These are phyloP conservation scores for Venustampulla echinocandica DNA, from an alignment of 495 filamentous ascomycete species.

Conservation along the genomic window DNA sequence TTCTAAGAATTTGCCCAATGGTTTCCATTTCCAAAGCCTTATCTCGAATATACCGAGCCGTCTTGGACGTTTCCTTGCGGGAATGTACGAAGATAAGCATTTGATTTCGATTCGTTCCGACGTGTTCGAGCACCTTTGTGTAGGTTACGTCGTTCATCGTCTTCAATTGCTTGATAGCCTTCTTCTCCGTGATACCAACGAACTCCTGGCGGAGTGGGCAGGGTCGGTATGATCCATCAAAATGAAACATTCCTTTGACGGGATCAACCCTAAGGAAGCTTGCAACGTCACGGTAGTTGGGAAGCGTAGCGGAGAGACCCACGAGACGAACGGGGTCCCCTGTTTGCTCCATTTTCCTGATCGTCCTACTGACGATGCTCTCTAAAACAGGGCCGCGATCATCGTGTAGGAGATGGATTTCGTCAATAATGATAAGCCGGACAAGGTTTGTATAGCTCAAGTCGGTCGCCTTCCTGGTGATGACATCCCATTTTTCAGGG, in stretches of 20 bases:
- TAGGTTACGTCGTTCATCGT: slow-evolving; percentile 99
- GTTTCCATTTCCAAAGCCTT: slow-evolving; percentile 94
- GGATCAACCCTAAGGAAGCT: slow-evolving; percentile 91
- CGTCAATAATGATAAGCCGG: slow-evolving; percentile 89
- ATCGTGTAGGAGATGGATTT: slow-evolving; percentile 96
- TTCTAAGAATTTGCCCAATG: slow-evolving; percentile 89
- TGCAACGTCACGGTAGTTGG: slow-evolving; percentile 94
- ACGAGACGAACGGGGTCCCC: slow-evolving; percentile 85
- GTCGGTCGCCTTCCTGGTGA: slow-evolving; percentile 95
- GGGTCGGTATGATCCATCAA: slow-evolving; percentile 88
- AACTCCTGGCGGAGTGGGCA: slow-evolving; percentile 95
- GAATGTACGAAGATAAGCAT: slow-evolving; percentile 99
- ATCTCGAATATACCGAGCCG: slow-evolving; percentile 89
- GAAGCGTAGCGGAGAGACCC: slow-evolving; percentile 88
- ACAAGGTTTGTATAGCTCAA: slow-evolving; percentile 95
- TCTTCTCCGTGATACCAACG: slow-evolving; percentile 94
- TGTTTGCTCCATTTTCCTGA: slow-evolving; percentile 85
- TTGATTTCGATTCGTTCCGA: slow-evolving; percentile 81
- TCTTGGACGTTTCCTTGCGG: slow-evolving; percentile 95
- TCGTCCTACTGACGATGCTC: slow-evolving; percentile 91
- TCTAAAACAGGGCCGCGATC: slow-evolving; percentile 95
- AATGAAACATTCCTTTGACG: slow-evolving; percentile 82
- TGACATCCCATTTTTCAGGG: slow-evolving; percentile 98
- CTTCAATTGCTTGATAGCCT: slow-evolving; percentile 97
- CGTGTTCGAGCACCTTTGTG: slow-evolving; percentile 94